Conservation (phyloP, 805 yeast genomes). For the Saturnispora gosingensis region DNA sequence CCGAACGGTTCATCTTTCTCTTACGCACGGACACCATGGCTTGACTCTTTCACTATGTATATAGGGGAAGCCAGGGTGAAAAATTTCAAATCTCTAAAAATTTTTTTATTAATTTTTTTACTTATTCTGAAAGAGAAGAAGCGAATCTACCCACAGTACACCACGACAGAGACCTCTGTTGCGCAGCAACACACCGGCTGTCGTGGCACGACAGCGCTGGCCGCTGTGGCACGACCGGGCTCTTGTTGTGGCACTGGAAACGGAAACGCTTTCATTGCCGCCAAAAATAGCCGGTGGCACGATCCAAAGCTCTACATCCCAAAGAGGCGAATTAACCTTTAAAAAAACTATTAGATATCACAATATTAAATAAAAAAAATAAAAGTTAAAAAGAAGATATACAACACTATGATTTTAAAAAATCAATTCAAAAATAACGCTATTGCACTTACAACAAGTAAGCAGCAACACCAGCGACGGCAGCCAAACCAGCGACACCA, state of each 20-base stretch:
- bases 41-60: background rate
- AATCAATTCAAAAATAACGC: background rate
- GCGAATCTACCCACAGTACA: too few species aligned
- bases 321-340: background rate
- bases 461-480: constrained; percentile 32
- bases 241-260: too few species aligned
- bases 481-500: constrained; percentile 33
- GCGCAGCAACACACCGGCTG: too few species aligned
- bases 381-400: background rate
- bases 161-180: too few species aligned
- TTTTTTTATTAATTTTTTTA: too few species aligned
- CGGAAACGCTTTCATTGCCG: too few species aligned
- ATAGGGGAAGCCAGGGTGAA: background rate
- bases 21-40: constrained; percentile 54
- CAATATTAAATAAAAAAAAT: background rate
- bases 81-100: background rate
- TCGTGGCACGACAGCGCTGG: too few species aligned
- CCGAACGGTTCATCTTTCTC: constrained; percentile 72
- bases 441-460: constrained; percentile 29
- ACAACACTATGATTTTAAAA: background rate
- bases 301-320: too few species aligned
- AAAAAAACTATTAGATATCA: constrained; percentile 3
- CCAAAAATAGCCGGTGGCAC: too few species aligned
- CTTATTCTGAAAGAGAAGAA: too few species aligned
- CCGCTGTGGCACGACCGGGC: too few species aligned